Conservation (phyloP, 2,329 filamentous ascomycete species). For the Botrytis aclada region DNA sequence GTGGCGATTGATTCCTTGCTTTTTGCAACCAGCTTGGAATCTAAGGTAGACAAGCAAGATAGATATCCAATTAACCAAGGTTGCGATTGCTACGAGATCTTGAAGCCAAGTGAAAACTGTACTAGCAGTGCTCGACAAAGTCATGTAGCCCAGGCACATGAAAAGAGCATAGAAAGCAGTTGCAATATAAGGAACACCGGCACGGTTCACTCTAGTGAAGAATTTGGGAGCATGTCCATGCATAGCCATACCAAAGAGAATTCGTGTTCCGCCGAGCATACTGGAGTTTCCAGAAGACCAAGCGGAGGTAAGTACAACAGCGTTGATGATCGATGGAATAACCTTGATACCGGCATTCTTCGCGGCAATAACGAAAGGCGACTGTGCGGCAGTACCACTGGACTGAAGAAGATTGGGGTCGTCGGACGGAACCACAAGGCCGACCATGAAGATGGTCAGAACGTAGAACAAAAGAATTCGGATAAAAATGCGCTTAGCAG, state of each 20-base stretch:
- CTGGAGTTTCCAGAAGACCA: slow-evolving; percentile 68
- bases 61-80: slow-evolving; percentile 60
- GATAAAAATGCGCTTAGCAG: slow-evolving; percentile 49
- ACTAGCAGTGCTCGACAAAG: slow-evolving; percentile 54
- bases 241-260: slow-evolving; percentile 56
- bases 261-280: slow-evolving; percentile 57
- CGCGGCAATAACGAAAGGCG: slow-evolving; percentile 70
- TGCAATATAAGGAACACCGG: slow-evolving; percentile 55
- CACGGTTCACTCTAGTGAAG: slow-evolving; percentile 53
- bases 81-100: slow-evolving; percentile 58
- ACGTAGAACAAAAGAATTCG: slow-evolving; percentile 56
- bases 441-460: slow-evolving; percentile 44
- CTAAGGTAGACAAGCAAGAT: slow-evolving; percentile 60
- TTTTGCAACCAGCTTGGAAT: slow-evolving; percentile 51
- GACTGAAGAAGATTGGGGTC: slow-evolving; percentile 47
- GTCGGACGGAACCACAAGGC: slow-evolving; percentile 56
- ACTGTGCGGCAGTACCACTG: slow-evolving; percentile 48
- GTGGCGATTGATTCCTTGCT: slow-evolving; percentile 49
- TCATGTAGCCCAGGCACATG: slow-evolving; percentile 66
- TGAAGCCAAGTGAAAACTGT: slow-evolving; percentile 66
- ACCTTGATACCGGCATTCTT: slow-evolving; percentile 63
- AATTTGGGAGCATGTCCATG: slow-evolving; percentile 51
- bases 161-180: slow-evolving; percentile 54
- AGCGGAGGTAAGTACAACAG: slow-evolving; percentile 69
- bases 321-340: slow-evolving; percentile 72